Conservation (phyloP, 2,329 filamentous ascomycete genomes). For the Pseudogymnoascus sp. region DNA sequence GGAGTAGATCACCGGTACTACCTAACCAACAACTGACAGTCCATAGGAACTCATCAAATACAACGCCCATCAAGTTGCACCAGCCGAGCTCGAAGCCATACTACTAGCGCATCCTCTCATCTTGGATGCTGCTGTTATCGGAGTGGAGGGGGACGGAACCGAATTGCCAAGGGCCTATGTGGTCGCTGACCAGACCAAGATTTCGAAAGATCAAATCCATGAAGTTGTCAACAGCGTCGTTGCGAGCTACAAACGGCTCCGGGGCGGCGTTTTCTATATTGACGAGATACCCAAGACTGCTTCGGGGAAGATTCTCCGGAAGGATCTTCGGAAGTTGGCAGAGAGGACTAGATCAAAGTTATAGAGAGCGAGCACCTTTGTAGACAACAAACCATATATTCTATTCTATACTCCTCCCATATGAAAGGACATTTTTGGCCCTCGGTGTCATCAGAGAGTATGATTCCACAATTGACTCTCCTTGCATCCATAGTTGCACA, state of each 20-base stretch:
- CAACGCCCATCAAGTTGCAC: conserved; percentile 37
- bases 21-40: background rate
- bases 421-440: background rate
- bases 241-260: background rate
- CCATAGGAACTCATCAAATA: conserved; percentile 42
- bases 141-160: conserved; percentile 37
- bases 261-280: background rate
- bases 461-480: background rate
- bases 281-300: background rate
- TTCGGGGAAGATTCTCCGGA: conserved; percentile 14
- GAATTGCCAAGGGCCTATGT: conserved; percentile 38
- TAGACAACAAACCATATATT: background rate
- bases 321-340: conserved; percentile 28
- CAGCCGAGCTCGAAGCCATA: conserved; percentile 36
- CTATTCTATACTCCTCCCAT: background rate
- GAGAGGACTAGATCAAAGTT: background rate
- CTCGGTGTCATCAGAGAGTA: background rate
- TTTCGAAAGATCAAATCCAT: conserved; percentile 27
- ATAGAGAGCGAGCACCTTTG: background rate
- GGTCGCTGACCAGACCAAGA: conserved; percentile 26
- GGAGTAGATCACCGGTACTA: background rate
- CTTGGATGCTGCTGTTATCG: conserved; percentile 56
- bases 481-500: background rate
- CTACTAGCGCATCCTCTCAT: conserved; percentile 33
- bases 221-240: conserved; percentile 23